Conservation (phyloP, 2,329 filamentous ascomycete genomes). For the Aspergillus sp. region DNA sequence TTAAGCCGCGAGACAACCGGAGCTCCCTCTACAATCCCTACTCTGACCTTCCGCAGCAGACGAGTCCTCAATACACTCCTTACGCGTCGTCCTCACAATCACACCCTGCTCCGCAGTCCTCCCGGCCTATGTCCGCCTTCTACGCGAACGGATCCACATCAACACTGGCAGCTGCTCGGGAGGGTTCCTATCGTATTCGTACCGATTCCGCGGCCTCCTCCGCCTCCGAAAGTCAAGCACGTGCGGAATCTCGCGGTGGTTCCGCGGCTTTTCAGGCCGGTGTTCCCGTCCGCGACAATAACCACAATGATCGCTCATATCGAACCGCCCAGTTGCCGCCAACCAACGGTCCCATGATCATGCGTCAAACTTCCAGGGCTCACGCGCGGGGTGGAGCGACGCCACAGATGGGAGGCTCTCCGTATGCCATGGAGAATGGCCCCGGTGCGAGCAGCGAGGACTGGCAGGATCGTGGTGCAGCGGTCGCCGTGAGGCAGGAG, state of each 20-base stretch:
- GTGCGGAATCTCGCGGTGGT: slow-evolving; percentile 65
- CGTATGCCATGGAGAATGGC: slow-evolving; percentile 61
- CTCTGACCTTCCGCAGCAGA: slow-evolving; percentile 47
- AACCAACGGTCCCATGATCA: slow-evolving; percentile 66
- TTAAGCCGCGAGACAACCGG: slow-evolving; percentile 40
- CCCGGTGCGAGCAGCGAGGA: slow-evolving; percentile 74
- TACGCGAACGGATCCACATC: slow-evolving; percentile 50
- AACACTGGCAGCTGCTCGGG: slow-evolving; percentile 38
- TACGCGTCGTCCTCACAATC: slow-evolving; percentile 44
- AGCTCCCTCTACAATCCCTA: slow-evolving; percentile 48
- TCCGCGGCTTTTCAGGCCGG: slow-evolving; percentile 60
- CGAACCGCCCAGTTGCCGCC: slow-evolving; percentile 60
- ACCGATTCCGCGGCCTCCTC: slow-evolving; percentile 63
- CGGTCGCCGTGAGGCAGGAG: slow-evolving; percentile 77
- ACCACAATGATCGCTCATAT: slow-evolving; percentile 69
- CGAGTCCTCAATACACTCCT: slow-evolving; percentile 47
- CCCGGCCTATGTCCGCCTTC: slow-evolving; percentile 51
- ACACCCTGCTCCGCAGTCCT: slow-evolving; percentile 40
- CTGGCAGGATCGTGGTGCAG: slow-evolving; percentile 95
- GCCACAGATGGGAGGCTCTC: slow-evolving; percentile 42
- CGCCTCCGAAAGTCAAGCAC: slow-evolving; percentile 56
- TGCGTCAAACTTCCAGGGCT: slow-evolving; percentile 74
- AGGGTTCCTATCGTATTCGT: slow-evolving; percentile 56
- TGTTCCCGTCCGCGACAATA: slow-evolving; percentile 68
- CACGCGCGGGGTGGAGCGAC: slow-evolving; percentile 54